These are phyloP conservation scores for Sequoiadendron giganteum DNA, from an alignment of 75 land plant genomes.

Conservation along the genomic window DNA sequence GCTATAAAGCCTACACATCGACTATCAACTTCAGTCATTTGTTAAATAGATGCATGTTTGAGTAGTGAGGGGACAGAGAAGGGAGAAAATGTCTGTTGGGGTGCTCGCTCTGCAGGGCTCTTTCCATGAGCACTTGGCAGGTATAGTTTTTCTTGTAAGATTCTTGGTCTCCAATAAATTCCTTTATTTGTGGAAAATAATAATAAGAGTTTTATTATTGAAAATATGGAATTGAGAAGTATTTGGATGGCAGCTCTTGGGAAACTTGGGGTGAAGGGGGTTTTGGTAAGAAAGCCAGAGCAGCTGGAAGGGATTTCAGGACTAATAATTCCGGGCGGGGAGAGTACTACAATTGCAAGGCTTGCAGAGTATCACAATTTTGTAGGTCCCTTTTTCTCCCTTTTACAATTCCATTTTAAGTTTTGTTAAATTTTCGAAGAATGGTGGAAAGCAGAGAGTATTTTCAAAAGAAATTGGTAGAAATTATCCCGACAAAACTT, in stretches of 20 bases:
- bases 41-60: too few relatives aligned
- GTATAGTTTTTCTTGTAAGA: constrained; percentile 13
- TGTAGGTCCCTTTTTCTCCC: constrained; percentile 26
- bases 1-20: too few relatives aligned
- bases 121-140: constrained; percentile 68
- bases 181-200: background rate
- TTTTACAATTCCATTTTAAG: background rate
- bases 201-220: background rate
- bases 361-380: constrained; percentile 88
- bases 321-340: constrained; percentile 96
- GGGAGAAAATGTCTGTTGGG: constrained; percentile 48
- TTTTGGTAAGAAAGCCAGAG: constrained; percentile 88
- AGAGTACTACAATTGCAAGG: constrained; percentile 99
- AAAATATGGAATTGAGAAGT: background rate
- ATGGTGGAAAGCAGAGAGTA: background rate
- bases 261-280: constrained; percentile 78
- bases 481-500: background rate
- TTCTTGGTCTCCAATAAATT: background rate
- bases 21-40: too few relatives aligned
- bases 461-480: background rate
- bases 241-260: constrained; percentile 49
- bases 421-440: background rate
- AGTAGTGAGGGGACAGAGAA: background rate
- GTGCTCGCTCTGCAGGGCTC: constrained; percentile 85
- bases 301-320: constrained; percentile 65